Evolutionary conservation across 148 eudicot species (phyloP).

Genomic region (Diospyros lotus): DNA sequence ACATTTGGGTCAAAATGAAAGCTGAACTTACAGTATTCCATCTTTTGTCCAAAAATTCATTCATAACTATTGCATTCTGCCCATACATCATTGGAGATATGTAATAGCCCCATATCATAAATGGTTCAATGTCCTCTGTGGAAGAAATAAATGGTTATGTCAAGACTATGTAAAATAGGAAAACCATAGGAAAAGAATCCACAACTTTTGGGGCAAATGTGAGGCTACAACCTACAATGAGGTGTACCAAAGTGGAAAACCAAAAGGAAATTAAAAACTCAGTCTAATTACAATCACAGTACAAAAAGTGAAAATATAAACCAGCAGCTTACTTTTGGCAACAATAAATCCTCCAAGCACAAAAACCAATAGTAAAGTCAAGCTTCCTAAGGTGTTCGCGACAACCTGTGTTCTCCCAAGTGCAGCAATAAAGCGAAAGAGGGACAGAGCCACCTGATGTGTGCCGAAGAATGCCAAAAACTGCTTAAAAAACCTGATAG

Average conservation of each 20-base stretch:
- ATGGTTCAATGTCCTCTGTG: slow-evolving; percentile 55
- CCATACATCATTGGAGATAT: slow-evolving; percentile 79
- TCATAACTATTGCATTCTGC: slow-evolving; percentile 60
- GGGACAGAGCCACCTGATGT: slow-evolving; percentile 64
- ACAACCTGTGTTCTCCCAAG: slow-evolving; percentile 56
- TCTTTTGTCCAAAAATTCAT: slow-evolving; percentile 69
- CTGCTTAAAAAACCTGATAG: slow-evolving; percentile 57
- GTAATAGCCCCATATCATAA: slow-evolving; percentile 76
- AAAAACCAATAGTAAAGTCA: slow-evolving; percentile 39
- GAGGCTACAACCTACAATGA: background rate
- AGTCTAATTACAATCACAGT: background rate
- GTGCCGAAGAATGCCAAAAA: slow-evolving; percentile 56
- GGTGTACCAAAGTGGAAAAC: background rate
- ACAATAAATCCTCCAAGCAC: slow-evolving; percentile 74
- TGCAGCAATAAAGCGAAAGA: slow-evolving; percentile 63
- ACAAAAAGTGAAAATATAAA: background rate
- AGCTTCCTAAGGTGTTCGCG: slow-evolving; percentile 43
- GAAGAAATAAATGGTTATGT: background rate
- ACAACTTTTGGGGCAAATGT: background rate
- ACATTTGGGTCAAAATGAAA: background rate
- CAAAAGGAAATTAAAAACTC: background rate
- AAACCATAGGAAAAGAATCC: background rate
- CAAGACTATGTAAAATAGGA: background rate
- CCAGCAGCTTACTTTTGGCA: slow-evolving; percentile 42
- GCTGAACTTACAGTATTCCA: slow-evolving; percentile 54